phyloP scores from a whole-genome alignment of 306 rosid genomes.

The Coriaria nepalensis region DNA sequence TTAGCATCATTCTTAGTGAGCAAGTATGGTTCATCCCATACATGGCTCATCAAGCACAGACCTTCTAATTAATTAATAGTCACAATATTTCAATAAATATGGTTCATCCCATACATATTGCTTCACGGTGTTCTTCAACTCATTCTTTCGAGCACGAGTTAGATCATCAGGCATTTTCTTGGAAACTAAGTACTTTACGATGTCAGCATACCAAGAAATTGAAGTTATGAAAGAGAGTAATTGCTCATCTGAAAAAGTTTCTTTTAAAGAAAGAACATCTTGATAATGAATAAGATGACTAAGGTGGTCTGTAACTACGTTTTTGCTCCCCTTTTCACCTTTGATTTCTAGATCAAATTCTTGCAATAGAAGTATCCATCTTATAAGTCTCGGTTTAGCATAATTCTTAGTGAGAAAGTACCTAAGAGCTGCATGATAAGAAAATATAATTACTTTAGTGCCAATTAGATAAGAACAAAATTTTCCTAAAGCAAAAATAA shows the following conservation, averaged over 20 bases:
- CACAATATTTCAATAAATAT: background rate
- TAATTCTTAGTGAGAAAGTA: background rate
- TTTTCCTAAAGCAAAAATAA: background rate
- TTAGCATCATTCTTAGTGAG: too few relatives aligned
- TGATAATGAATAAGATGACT: background rate
- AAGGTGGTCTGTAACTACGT: too few relatives aligned
- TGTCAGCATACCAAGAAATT: background rate
- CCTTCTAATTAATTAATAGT: background rate
- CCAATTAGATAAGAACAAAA: background rate
- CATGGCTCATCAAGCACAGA: background rate
- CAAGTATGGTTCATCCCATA: too few relatives aligned
- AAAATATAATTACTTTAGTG: too few relatives aligned
- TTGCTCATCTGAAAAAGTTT: background rate
- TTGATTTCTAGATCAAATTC: background rate
- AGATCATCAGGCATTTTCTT: constrained; percentile 7
- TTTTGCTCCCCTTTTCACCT: background rate
- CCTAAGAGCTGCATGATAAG: background rate
- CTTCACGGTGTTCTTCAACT: too few relatives aligned
- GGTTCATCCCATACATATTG: background rate
- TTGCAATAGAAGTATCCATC: background rate
- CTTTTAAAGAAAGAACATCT: background rate
- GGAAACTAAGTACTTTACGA: background rate
- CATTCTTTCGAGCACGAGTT: background rate
- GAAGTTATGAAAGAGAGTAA: background rate
- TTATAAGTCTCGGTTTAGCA: too few relatives aligned